Percentiles rank a stretch among this genome's conserved stretches.
Evolutionary conservation across 2,329 filamentous ascomycete genomes (phyloP).

Genomic region (Clarireedia monteithiana): DNA sequence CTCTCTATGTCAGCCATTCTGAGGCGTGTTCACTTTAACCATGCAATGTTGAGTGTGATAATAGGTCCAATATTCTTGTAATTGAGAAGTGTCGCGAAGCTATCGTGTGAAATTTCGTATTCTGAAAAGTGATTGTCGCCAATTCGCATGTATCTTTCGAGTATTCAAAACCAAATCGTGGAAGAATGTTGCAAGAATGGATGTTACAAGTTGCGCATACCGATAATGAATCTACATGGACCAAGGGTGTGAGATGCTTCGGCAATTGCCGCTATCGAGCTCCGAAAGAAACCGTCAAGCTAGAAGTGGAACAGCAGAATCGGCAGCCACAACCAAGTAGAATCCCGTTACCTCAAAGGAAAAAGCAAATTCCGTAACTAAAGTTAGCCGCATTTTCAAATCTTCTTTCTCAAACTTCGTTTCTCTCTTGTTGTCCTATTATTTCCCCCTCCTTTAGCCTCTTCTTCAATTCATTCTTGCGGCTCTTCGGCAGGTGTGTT

Average conservation of each 20-base stretch:
- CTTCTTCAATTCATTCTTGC: neutral
- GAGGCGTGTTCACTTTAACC: slow-evolving; percentile 3
- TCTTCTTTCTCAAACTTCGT: slow-evolving; percentile 9
- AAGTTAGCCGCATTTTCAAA: slow-evolving; percentile 11
- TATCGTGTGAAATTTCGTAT: too few relatives aligned
- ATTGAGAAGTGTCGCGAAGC: too few relatives aligned
- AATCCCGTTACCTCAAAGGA: slow-evolving; percentile 9
- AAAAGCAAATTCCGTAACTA: slow-evolving; percentile 12
- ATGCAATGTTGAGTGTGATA: neutral
- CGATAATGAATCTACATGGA: too few relatives aligned
- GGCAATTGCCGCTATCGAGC: slow-evolving; percentile 3
- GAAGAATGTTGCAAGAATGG: neutral
- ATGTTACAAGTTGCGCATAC: neutral
- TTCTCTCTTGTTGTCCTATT: slow-evolving; percentile 2
- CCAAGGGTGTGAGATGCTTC: neutral
- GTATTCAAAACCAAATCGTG: neutral
- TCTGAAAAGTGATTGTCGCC: neutral
- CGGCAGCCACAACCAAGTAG: neutral
- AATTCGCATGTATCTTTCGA: neutral
- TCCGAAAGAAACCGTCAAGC: slow-evolving; percentile 1
- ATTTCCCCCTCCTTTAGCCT: slow-evolving; percentile 10
- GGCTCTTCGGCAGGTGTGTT: neutral
- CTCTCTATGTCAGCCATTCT: slow-evolving; percentile 64
- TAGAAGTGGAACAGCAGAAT: slow-evolving; percentile 9
- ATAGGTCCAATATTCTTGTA: too few relatives aligned